Evolutionary conservation across 1,284 basidiomycete species (phyloP), one percentile per base, ranked within the genome.

Genomic region (Malassezia nana): DNA sequence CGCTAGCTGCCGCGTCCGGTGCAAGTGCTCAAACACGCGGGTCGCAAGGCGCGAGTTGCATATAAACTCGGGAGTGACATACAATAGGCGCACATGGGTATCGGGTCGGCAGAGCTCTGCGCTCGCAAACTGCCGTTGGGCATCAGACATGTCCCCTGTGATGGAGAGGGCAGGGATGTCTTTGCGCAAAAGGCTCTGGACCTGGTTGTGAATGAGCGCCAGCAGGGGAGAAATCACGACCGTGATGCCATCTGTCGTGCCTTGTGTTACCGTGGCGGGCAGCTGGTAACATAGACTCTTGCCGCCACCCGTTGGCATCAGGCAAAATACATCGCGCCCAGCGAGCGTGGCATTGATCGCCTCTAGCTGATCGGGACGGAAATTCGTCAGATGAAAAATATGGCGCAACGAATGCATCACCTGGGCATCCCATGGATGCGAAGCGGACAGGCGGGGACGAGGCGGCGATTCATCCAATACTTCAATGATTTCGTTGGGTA

Each of bases 251-350:
- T 87, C 86, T 0, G 86, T 87, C 63, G 77, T 80, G 3, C 87
- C 89, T 1, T 76, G 76, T 31, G 78, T 78, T 67, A 89, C 85
- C 18, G 94, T 79, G 1, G 90, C 91, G 0, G 92, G 92, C 0
- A 96, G 81, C 54, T 67, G 65, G 64, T 82, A 81, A 35, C 77
- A 79, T 22, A 81, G 62, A 72, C 78, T 77, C 77, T 96, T 96
- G 0, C 91, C 92, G 6, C 91, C 92, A 25, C 92, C 92, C 0
- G 92, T 98, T 0, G 94, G 92, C 83, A 96, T 92, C 6, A 98
- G 80, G 16, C 95, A 87, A 63, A 96, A 90, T 12, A 90, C 88
- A 67, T 98, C 91, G 44, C 79, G 80, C 2, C 86, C 89, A 0
- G 79, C 78, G 72, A 98, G 78, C 0, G 86, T 84, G 3, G 84